Evolutionary conservation across 2,329 filamentous ascomycete genomes (phyloP).

Genomic region (Lasiodiplodia sp.): DNA sequence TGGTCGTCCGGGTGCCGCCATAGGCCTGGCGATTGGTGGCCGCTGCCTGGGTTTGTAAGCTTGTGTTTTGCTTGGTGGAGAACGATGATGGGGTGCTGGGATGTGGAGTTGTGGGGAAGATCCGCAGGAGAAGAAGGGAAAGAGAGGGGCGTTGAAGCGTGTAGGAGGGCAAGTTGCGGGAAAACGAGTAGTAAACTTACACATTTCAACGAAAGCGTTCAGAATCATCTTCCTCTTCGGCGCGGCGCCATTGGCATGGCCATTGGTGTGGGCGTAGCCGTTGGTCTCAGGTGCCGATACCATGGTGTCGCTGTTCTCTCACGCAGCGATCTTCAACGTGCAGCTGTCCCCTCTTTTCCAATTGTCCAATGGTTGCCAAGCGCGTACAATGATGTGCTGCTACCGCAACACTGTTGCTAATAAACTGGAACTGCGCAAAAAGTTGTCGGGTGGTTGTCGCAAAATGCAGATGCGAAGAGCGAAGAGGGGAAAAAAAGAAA

Average conservation of each 20-base stretch:
- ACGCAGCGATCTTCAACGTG: not conserved
- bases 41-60: conserved; percentile 26
- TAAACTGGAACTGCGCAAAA: not conserved
- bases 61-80: not conserved
- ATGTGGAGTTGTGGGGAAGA: not conserved
- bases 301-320: not conserved
- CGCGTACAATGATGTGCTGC: not conserved
- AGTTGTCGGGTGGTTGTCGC: not conserved
- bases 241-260: conserved; percentile 20
- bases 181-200: conserved; percentile 9
- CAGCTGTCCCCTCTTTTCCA: not conserved
- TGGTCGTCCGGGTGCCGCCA: conserved; percentile 64
- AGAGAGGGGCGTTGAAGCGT: conserved; percentile 6
- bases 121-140: not conserved
- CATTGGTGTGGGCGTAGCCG: conserved; percentile 18
- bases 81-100: not conserved
- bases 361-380: not conserved
- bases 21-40: conserved; percentile 57
- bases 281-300: conserved; percentile 19
- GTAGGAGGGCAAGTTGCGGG: not conserved
- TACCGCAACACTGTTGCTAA: not conserved
- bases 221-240: conserved; percentile 49
- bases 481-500: not conserved
- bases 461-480: not conserved
- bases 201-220: conserved; percentile 52